A percentile compares a stretch with the other conserved stretches of the same genome.
Conservation (phyloP, 176 grass and related monocot genomes). For the Otatea glauca region DNA sequence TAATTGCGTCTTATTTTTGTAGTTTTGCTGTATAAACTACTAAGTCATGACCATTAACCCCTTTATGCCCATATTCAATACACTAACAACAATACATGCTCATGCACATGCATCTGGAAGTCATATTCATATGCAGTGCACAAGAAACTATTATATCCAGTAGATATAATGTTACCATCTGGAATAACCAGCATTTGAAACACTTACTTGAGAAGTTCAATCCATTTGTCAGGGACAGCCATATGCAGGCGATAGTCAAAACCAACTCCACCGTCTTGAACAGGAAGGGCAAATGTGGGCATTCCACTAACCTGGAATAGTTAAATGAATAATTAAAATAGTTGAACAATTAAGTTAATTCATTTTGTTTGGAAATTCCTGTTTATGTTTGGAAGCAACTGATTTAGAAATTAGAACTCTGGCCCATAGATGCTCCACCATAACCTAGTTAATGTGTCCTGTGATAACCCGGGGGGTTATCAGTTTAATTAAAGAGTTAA, state of each 20-base stretch:
- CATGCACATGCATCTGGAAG: slow-evolving; percentile 5
- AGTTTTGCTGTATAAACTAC: background rate
- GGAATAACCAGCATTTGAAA: slow-evolving; percentile 23
- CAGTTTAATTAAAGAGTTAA: too few species aligned
- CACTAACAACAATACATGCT: background rate
- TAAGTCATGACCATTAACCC: background rate
- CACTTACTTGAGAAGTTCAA: slow-evolving; percentile 84
- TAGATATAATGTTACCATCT: slow-evolving; percentile 3
- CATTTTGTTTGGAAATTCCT: background rate
- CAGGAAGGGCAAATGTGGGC: slow-evolving; percentile 79
- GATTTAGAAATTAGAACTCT: slow-evolving; percentile 9
- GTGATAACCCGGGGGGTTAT: too few species aligned
- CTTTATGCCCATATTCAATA: background rate
- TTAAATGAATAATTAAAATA: slow-evolving; percentile 29
- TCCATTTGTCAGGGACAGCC: slow-evolving; percentile 94
- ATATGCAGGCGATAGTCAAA: slow-evolving; percentile 93
- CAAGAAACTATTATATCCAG: slow-evolving; percentile 14
- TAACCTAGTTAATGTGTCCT: background rate
- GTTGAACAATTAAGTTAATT: background rate
- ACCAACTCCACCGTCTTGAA: slow-evolving; percentile 81
- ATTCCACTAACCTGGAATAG: slow-evolving; percentile 88
- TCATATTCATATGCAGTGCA: slow-evolving; percentile 15
- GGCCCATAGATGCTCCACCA: background rate
- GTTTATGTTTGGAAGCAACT: slow-evolving; percentile 2
- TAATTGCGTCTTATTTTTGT: background rate